These are phyloP conservation scores for Farysia itapuensis DNA, from an alignment of 1,284 basidiomycete species.

Conservation along the genomic window DNA sequence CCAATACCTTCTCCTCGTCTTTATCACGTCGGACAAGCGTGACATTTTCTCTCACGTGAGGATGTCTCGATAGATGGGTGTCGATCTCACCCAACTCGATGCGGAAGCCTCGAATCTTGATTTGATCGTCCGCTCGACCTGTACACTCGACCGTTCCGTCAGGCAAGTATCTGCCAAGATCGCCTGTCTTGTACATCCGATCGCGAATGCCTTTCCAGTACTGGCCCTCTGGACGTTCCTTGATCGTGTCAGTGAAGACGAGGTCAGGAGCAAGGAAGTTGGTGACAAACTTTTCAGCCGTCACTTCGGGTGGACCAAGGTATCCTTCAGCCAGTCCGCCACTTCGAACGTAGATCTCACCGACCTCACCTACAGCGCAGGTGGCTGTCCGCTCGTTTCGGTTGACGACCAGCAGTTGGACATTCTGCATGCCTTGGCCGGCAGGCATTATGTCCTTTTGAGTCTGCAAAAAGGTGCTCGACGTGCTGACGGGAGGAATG, in stretches of 20 bases:
- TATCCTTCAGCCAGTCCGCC: conserved; percentile 96
- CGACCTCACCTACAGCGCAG: conserved; percentile 93
- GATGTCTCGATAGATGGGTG: conserved; percentile 90
- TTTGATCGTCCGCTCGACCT: conserved; percentile 95
- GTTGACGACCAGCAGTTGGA: conserved; percentile 96
- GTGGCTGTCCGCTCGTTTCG: conserved; percentile 82
- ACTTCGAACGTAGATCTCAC: conserved; percentile 97
- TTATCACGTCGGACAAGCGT: conserved; percentile 96
- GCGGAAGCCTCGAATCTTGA: conserved; percentile 98
- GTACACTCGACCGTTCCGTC: conserved; percentile 95
- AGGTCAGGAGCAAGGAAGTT: conserved; percentile 56
- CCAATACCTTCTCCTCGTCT: conserved; percentile 98
- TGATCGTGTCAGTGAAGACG: conserved; percentile 47
- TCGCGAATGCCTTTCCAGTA: conserved; percentile 95
- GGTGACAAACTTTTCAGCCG: conserved; percentile 66
- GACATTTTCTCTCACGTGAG: conserved; percentile 91
- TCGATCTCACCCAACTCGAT: conserved; percentile 99
- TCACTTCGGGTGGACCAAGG: conserved; percentile 75
- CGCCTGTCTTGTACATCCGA: conserved; percentile 96
- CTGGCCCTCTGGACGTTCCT: conserved; percentile 47
- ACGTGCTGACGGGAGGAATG: conserved; percentile 80
- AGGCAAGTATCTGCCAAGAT: conserved; percentile 90
- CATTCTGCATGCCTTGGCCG: conserved; percentile 95
- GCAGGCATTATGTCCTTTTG: conserved; percentile 99
- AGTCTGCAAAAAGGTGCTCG: conserved; percentile 85